phyloP scores from a whole-genome alignment of 2,329 filamentous ascomycete genomes.

The Gliomastix tumulicola region DNA sequence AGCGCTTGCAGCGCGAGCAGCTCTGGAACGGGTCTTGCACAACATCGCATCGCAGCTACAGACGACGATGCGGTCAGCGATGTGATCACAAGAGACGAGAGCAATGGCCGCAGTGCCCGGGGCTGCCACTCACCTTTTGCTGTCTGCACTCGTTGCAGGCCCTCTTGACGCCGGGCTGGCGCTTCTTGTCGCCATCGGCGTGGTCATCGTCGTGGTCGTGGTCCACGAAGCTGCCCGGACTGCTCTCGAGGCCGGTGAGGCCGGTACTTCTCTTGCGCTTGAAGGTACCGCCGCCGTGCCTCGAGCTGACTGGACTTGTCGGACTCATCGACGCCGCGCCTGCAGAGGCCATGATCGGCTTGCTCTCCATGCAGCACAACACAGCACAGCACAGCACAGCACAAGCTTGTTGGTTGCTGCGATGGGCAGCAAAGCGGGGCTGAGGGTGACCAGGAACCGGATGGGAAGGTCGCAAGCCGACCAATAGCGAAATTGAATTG shows the following conservation, averaged over 20 bases:
- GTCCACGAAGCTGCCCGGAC: conserved; percentile 44
- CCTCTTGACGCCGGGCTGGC: conserved; percentile 65
- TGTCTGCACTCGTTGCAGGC: conserved; percentile 82
- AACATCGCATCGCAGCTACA: conserved; percentile 74
- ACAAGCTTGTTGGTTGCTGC: not conserved
- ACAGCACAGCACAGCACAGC: not conserved
- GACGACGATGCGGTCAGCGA: not conserved
- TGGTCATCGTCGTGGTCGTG: conserved; percentile 51
- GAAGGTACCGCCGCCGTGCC: conserved; percentile 36
- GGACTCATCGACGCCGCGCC: conserved; percentile 44
- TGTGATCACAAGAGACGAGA: too few relatives aligned
- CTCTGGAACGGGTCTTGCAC: conserved; percentile 72
- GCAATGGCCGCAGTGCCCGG: too few relatives aligned
- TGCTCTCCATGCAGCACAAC: conserved; percentile 37
- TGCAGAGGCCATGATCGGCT: conserved; percentile 35
- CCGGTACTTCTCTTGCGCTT: conserved; percentile 56
- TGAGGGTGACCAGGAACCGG: not conserved
- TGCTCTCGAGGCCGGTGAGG: conserved; percentile 47
- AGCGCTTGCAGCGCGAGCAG: conserved; percentile 71
- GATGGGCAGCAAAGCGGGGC: conserved; percentile 1
- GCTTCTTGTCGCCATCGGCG: conserved; percentile 50
- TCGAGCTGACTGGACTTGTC: conserved; percentile 47
- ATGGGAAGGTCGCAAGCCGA: too few relatives aligned
- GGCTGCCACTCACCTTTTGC: conserved; percentile 61
- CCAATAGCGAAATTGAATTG: too few relatives aligned